Conservation (phyloP, 192 early-diverging fungal species). For the Linnemannia hyalina region DNA sequence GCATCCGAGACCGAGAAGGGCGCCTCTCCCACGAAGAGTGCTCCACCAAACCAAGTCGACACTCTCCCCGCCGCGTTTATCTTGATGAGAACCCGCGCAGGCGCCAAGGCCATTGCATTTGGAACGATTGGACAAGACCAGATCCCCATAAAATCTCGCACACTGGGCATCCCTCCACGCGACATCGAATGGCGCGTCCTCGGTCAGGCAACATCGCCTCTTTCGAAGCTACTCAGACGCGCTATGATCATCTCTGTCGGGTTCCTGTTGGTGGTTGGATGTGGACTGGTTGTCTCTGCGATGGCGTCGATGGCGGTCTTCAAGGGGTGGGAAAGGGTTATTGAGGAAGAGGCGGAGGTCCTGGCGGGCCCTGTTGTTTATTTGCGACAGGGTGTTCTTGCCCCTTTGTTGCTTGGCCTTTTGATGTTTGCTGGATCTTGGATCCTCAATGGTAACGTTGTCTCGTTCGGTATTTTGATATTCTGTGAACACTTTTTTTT, state of each 20-base stretch:
- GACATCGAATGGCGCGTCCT: constrained; percentile 37
- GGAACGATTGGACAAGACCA: constrained; percentile 2
- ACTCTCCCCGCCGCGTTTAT: constrained; percentile 21
- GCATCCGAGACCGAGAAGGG: not conserved
- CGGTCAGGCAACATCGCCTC: constrained; percentile 5
- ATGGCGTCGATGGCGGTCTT: constrained; percentile 25
- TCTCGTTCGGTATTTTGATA: too few relatives aligned
- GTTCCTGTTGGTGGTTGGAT: not conserved
- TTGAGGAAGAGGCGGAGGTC: not conserved
- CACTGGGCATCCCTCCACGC: constrained; percentile 20
- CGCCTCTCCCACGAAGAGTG: not conserved
- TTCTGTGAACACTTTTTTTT: not conserved
- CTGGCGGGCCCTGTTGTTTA: not conserved
- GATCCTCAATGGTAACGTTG: constrained; percentile 32
- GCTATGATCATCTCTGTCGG: not conserved
- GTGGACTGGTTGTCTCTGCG: constrained; percentile 19
- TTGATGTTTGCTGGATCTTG: constrained; percentile 31
- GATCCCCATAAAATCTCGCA: not conserved
- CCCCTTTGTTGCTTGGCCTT: constrained; percentile 4
- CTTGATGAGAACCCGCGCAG: constrained; percentile 23
- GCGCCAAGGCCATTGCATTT: constrained; percentile 13
- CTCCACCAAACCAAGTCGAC: not conserved
- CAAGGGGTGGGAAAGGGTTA: constrained; percentile 26
- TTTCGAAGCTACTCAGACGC: not conserved
- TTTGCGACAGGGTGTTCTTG: constrained; percentile 14